Evolutionary conservation across 768 basidiomycete genomes (phyloP), one percentile per base, ranked within the genome.

Genomic region (Tulasnella sp.): DNA sequence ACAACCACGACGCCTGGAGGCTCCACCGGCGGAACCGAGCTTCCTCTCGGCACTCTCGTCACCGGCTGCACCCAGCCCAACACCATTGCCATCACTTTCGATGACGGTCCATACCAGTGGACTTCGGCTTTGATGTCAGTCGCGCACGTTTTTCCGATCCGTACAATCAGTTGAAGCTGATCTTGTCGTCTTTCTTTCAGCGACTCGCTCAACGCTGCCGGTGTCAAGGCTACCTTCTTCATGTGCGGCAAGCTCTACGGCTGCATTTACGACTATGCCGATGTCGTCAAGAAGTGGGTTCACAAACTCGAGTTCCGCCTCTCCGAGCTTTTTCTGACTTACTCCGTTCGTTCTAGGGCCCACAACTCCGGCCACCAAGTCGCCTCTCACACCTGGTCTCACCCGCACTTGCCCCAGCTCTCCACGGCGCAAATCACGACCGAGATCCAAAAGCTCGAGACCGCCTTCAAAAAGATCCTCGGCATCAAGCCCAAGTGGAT

Each of bases 81-180:
- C 28, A 76, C 72, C 0, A 77, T 80, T 22, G 82, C 82, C 44
- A 20, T 82, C 3, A 80, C 80, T 28, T 82, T 82, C 80, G 81
- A 82, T 80, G 81, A 82, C 44, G 81, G 81, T 44, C 75, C 80
- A 18, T 80, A 80, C 28, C 80, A 80, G 75, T 80, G 78, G 78
- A 79, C 78, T 46, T 72, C 37, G 22, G 31, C 46, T 40, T 72
- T 72, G 34, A 72, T 72, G 69, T 72, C 31, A 28, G 69, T 41
- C 31, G 24, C 31, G 24, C 75, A 44, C 54, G 79, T 50, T 50
- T 50, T 50, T 2, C 48, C 16, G 16, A 20, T 22, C 48, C 18
- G 18, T 7, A 76, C 54, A 54, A 79, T 16, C 34, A 48, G 42
- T 40, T 60, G 48, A 72, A 31, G n/a, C 44, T 44, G 34, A 75